Base-by-base conservation (phyloP, 352 stramenopile genomes). In the Pythium myriotylum region DNA sequence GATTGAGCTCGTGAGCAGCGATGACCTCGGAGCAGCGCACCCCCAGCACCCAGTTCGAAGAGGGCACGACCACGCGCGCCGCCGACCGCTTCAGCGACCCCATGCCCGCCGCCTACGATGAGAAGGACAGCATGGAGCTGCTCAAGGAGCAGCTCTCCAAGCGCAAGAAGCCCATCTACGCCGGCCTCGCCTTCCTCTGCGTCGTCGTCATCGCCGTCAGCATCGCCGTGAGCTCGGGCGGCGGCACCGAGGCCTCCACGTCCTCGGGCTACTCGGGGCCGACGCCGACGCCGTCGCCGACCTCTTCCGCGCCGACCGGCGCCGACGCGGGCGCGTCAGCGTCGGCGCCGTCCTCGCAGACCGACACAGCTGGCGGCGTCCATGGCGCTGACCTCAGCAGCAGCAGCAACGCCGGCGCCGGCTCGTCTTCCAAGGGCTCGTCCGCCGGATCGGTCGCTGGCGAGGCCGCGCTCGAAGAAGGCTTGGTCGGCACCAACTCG, bases 111-210 rank as follows among this genome's bases (percentile, higher is more conserved):
- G 51, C 59, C 33, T 23, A 64, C 19, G 76, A 81, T 46, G 77
- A 80, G 49, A 88, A 88, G 68, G 76, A 89, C 58, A 62, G 84
- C 64, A 72, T 79, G 61, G 67, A 65, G 19, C 56, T 70, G 37
- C 50, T 89, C 39, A 73, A 73, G 45, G 59, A 60, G 12, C 74
- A 74, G 54, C 68, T 89, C 32, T 57, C 68, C 32, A 51, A 62
- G 40, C 65, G 65, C 29, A 89, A 89, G 72, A 89, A 88, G 60
- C 74, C 78, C n/a, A 87, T 90, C 42, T 80, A 81, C 72, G 73
- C 69, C 33, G 78, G 72, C 27, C 62, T 88, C 17, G 70, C 70
- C n/a, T 77, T 88, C 46, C 55, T 89, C 29, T 74, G 68, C 23
- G 62, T 89, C 3, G 73, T 88, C 6, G 53, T 88, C 33, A 73